Base-by-base conservation (phyloP, 179 eudicot genomes). In the Silene coronaria region DNA sequence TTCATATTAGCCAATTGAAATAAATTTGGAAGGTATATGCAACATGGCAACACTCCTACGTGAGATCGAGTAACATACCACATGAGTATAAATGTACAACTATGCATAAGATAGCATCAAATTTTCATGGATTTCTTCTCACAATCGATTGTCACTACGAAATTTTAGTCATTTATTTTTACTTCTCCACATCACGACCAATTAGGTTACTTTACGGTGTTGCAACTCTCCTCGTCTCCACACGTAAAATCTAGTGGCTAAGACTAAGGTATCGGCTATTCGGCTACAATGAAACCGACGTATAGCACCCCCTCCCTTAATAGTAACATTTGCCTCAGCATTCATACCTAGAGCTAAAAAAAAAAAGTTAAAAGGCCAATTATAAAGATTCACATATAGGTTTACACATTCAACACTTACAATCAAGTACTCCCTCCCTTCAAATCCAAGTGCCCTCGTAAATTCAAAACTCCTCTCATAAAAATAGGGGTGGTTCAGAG, bases 381-480 rank as follows among this genome's bases (percentile, higher is more conserved):
- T 17, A 17, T 17, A 16, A 17, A 17, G 34, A 62, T 24, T 27
- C 70, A 19, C 77, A 32, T 57, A 62, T 19, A 51, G 48, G 67
- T 38, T 75, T 62, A 53, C 46, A 38, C 3, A 28, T 16, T 27
- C 67, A 62, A 62, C 67, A 22, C 13, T 26, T 53, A 8, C 67
- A 19, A 75, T 32, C 71, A 51, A 51, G 36, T 51, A 23, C 71
- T 24, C 36, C 19, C 51, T 6, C 65, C 76, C n/a, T 36, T 23
- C 14, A 53, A 24, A 53, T 23, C 59, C 59, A 55, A 55, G 22
- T 55, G 22, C 59, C 59, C 59, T 16, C 51, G 21, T 14, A 55
- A 55, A 55, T 55, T 55, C n/a, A 55, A 12, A 17, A 55, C 21
- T 55, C 59, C 8, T 55, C 19, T 14, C 59, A 55, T 22, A 55